These are phyloP conservation scores for Pseudogymnoascus pannorum DNA, from an alignment of 2,329 filamentous ascomycete species.

Conservation along the genomic window DNA sequence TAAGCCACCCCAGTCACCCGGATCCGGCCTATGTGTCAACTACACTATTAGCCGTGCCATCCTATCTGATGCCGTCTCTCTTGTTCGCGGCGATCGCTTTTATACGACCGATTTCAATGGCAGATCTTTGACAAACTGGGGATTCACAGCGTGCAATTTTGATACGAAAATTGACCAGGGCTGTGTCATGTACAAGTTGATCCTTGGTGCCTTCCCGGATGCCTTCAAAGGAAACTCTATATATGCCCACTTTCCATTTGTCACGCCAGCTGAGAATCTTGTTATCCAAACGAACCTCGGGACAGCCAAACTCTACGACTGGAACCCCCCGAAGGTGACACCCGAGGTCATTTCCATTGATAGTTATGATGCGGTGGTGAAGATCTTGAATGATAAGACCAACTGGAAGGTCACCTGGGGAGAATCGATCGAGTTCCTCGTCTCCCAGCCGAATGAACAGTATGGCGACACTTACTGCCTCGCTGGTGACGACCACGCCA, in stretches of 20 bases:
- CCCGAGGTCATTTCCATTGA: constrained; percentile 47
- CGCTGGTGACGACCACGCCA: constrained; percentile 41
- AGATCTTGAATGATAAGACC: constrained; percentile 50
- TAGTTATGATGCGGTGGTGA: constrained; percentile 53
- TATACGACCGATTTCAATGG: constrained; percentile 46
- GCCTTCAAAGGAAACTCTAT: constrained; percentile 72
- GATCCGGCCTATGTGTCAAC: constrained; percentile 44
- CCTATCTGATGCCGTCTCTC: constrained; percentile 51
- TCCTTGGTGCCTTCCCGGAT: constrained; percentile 70
- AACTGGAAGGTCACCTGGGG: constrained; percentile 62
- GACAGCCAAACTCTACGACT: constrained; percentile 63
- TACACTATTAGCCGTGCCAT: constrained; percentile 50
- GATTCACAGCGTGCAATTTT: constrained; percentile 60
- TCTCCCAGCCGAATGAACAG: constrained; percentile 43
- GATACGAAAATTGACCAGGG: constrained; percentile 71
- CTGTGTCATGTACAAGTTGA: constrained; percentile 78
- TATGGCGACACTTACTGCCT: constrained; percentile 52
- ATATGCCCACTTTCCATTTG: constrained; percentile 54
- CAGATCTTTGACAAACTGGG: constrained; percentile 74
- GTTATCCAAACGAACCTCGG: constrained; percentile 62
- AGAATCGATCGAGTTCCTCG: constrained; percentile 53
- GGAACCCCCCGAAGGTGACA: constrained; percentile 49
- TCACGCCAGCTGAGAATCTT: constrained; percentile 63
- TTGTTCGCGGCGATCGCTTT: constrained; percentile 52
- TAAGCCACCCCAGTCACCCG: constrained; percentile 44